phyloP scores from a whole-genome alignment of 139 green algal genomes.

The Coelastrella sp. region DNA sequence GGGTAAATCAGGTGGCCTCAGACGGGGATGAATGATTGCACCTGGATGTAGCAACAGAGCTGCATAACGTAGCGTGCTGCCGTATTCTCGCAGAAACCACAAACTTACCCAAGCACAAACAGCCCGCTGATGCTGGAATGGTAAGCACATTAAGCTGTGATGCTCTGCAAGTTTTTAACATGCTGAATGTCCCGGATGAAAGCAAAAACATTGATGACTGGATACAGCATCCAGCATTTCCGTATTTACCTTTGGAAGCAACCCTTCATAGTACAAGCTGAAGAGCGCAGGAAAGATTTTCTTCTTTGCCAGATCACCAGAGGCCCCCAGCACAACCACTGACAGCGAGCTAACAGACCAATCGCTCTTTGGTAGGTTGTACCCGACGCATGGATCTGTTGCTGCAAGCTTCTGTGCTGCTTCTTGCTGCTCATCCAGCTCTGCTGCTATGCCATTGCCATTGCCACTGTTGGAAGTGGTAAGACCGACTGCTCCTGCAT shows the following conservation, averaged over 20 bases:
- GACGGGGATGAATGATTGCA: too few relatives aligned
- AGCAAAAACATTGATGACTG: too few relatives aligned
- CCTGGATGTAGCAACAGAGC: too few relatives aligned
- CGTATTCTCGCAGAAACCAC: too few relatives aligned
- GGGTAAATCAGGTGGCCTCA: too few relatives aligned
- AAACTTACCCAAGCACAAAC: too few relatives aligned
- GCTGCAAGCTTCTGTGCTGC: conserved; percentile 18
- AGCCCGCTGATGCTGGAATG: too few relatives aligned
- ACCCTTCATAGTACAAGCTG: conserved; percentile 92
- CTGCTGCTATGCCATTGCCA: conserved; percentile 24
- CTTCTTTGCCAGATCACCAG: conserved; percentile 97
- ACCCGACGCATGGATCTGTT: conserved; percentile 2
- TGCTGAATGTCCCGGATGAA: too few relatives aligned
- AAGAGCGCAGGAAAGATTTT: conserved; percentile 99
- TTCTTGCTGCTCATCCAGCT: conserved; percentile 33
- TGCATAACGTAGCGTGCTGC: too few relatives aligned
- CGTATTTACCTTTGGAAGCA: conserved; percentile 76
- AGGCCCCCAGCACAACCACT: conserved; percentile 95
- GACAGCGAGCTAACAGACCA: conserved; percentile 44
- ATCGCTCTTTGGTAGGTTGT: conserved; percentile 35
- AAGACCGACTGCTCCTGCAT: not conserved
- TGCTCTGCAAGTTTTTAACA: too few relatives aligned
- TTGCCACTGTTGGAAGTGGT: not conserved
- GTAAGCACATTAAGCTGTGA: too few relatives aligned
- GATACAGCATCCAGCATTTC: too few relatives aligned